These are phyloP conservation scores for Petunia secreta DNA, from an alignment of 257 asterid genomes.

Conservation along the genomic window DNA sequence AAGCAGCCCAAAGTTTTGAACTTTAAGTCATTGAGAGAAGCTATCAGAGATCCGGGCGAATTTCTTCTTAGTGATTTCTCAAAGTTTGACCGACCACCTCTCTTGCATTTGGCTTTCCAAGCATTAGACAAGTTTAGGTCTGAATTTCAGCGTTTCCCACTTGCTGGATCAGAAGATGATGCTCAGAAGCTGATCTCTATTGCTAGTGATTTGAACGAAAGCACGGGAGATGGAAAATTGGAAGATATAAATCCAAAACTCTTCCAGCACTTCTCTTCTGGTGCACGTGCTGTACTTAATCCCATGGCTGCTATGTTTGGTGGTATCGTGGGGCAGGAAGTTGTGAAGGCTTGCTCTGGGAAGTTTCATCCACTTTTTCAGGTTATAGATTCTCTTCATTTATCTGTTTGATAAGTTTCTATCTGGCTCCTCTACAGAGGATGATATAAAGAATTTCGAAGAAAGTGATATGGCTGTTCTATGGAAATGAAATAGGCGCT, in stretches of 20 bases:
- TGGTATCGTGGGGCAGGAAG: constrained; percentile 93
- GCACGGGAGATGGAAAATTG: constrained; percentile 63
- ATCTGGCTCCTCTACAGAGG: too few species aligned
- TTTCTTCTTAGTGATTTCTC: constrained; percentile 85
- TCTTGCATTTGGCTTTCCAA: constrained; percentile 83
- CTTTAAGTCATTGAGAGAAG: constrained; percentile 76
- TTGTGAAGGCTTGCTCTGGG: constrained; percentile 92
- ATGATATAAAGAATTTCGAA: too few species aligned
- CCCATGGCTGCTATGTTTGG: constrained; percentile 98
- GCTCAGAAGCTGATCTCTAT: constrained; percentile 73
- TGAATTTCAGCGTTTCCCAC: constrained; percentile 63
- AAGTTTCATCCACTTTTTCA: constrained; percentile 90
- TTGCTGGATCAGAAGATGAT: constrained; percentile 88
- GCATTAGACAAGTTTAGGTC: constrained; percentile 70
- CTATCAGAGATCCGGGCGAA: constrained; percentile 80
- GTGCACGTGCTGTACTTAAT: constrained; percentile 84
- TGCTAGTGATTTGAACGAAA: constrained; percentile 60
- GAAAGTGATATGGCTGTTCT: too few species aligned
- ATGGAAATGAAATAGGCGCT: too few species aligned
- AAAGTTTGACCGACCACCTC: constrained; percentile 84
- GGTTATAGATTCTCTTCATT: constrained; percentile 40
- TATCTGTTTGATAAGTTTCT: too few species aligned
- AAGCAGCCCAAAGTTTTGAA: constrained; percentile 84
- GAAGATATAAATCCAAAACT: constrained; percentile 73
- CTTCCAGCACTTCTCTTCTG: constrained; percentile 72